A percentile compares a stretch with the other conserved stretches of the same genome.
Evolutionary conservation across 768 basidiomycete genomes (phyloP).

Genomic region (Pulveroboletus ravenelii): DNA sequence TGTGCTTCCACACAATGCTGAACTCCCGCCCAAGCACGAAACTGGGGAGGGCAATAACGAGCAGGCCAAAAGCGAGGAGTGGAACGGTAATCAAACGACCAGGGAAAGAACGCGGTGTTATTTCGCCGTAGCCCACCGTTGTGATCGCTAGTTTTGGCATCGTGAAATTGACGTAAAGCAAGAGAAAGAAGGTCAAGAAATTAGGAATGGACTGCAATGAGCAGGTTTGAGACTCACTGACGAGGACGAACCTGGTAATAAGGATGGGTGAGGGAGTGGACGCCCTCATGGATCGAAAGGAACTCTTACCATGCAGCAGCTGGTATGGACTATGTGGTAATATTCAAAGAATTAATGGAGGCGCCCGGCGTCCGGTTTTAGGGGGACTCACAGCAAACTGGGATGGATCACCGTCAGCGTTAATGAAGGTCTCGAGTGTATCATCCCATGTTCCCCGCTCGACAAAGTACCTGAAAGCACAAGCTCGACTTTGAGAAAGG

Average conservation of each 20-base stretch:
- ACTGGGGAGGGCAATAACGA: conserved; percentile 85
- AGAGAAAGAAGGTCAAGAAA: not conserved
- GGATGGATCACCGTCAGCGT: conserved; percentile 77
- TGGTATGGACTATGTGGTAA: conserved; percentile 50
- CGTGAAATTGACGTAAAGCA: no score
- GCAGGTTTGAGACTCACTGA: conserved; percentile 49
- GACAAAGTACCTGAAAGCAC: conserved; percentile 64
- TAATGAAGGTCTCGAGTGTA: conserved; percentile 72
- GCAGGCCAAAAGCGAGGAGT: conserved; percentile 79
- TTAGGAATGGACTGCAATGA: not conserved
- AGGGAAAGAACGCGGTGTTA: conserved; percentile 83
- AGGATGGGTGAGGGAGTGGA: not conserved
- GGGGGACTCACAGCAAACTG: conserved; percentile 59
- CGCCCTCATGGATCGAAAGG: not conserved
- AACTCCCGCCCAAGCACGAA: conserved; percentile 93
- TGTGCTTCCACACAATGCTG: conserved; percentile 83
- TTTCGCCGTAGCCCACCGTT: conserved; percentile 90
- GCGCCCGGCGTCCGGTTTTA: not conserved
- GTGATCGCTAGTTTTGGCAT: conserved; percentile 58
- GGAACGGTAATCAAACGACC: conserved; percentile 84
- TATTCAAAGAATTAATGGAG: not conserved
- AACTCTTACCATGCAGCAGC: conserved; percentile 66
- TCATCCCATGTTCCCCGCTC: conserved; percentile 91
- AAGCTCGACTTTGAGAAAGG: not conserved
- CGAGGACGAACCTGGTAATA: conserved; percentile 58